Conservation (phyloP, 441 rosid species). For the Sinapis alba region DNA sequence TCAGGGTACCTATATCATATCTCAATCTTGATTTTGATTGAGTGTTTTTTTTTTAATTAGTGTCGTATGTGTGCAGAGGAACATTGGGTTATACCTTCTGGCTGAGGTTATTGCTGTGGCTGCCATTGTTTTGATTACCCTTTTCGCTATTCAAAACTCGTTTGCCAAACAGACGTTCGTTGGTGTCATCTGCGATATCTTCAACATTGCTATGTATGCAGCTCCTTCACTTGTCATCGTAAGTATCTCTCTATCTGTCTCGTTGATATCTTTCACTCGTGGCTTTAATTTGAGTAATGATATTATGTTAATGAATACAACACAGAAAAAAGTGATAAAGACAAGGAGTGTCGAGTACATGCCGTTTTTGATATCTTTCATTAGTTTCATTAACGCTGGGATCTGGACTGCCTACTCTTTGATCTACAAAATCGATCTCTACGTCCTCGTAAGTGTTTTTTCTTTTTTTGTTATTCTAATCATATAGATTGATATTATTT, state of each 20-base stretch:
- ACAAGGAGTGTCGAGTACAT: constrained; percentile 85
- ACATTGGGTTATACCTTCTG: constrained; percentile 16
- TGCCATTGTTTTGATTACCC: constrained; percentile 2
- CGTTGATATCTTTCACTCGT: background rate
- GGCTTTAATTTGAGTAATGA: background rate
- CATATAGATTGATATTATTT: background rate
- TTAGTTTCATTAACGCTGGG: constrained; percentile 52
- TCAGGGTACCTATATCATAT: constrained; percentile 32
- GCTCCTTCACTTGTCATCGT: constrained; percentile 62
- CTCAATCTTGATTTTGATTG: background rate
- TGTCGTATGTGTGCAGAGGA: constrained; percentile 18
- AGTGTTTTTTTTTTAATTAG: too few species aligned
- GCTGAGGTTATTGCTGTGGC: constrained; percentile 40
- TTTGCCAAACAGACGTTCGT: constrained; percentile 40
- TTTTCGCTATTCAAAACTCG: constrained; percentile 36
- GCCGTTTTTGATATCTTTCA: constrained; percentile 72
- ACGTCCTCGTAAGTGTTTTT: constrained; percentile 52
- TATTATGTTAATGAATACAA: background rate
- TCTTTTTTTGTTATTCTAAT: too few species aligned
- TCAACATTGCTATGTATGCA: constrained; percentile 80
- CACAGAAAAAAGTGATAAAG: constrained; percentile 53
- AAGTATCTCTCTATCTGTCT: constrained; percentile 1
- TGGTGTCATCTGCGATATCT: constrained; percentile 61
- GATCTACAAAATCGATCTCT: constrained; percentile 55
- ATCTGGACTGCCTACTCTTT: constrained; percentile 64